Evolutionary conservation across 148 eudicot species (phyloP), one percentile per base, ranked within the genome.

Genomic region (Beta vulgaris): DNA sequence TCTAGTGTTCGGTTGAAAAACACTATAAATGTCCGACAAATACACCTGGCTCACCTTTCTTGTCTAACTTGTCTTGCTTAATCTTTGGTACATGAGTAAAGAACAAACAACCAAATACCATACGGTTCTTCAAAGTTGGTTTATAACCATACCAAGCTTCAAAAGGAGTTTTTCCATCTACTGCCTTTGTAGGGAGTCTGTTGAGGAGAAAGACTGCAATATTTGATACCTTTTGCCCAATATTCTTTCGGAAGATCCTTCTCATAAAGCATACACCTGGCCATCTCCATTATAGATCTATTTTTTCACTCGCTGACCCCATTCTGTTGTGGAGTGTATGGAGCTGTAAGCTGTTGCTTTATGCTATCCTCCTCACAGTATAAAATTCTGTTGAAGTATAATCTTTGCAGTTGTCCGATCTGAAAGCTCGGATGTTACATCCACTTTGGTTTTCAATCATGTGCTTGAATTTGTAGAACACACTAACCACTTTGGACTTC

Each of bases 351-450:
- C 18, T 69, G 57, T 3, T 71, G 68, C 36, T 75, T 64, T 4
- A 68, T 60, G 9, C 57, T 71, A 25, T 58, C 42, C 29, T 80
- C 75, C 28, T 61, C 71, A 61, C 82, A 80, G 7, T 35, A 31
- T 39, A 54, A 15, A 74, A 74, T 15, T 69, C 71, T 1, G 6
- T 9, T 5, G 71, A 75, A 11, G 59, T 69, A 28, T 74, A 80
- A 35, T 80, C 78, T 6, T 55, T 51, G 6, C 82, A 73, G 46
- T 75, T 74, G n/a, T 79, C 57, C 0, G 64, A 68, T 31, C 75
- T 79, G 14, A 69, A 0, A 11, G 43, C 28, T 40, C 74, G 73
- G 8, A 74, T 51, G 11, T 16, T 42, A 40, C 63, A 60, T 6
- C 71, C 78, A 39, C 67, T 69, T 54, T 80, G 63, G 6, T 75